A percentile compares a stretch with the other conserved stretches of the same genome.
These are phyloP conservation scores for Trifolium pratense DNA, from an alignment of 306 rosid genomes.

Conservation along the genomic window DNA sequence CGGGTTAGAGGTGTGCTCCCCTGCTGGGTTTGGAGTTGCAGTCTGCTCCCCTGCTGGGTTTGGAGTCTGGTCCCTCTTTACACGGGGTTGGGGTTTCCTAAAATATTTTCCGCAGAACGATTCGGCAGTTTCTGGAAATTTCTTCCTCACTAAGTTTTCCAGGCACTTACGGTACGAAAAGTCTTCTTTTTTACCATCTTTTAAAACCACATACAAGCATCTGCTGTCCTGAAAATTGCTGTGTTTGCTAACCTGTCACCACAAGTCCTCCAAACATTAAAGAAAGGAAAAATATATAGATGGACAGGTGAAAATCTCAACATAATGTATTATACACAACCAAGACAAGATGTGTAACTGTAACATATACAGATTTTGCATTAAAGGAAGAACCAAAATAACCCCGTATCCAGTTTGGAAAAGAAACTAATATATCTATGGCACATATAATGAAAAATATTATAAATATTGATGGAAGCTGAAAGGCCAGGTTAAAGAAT, in stretches of 20 bases:
- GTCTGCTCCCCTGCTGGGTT: constrained; percentile 14
- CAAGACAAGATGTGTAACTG: neutral
- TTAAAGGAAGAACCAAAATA: constrained; percentile 6
- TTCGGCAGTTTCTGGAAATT: constrained; percentile 73
- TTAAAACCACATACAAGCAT: constrained; percentile 71
- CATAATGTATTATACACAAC: neutral
- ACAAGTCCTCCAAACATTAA: constrained; percentile 22
- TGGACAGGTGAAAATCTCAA: neutral
- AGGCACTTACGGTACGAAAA: constrained; percentile 83
- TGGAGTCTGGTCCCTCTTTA: constrained; percentile 41
- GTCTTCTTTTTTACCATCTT: constrained; percentile 75
- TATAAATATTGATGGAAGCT: neutral
- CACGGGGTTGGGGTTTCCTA: constrained; percentile 50
- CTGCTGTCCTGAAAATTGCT: constrained; percentile 73
- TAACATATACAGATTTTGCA: neutral
- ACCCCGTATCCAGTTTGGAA: neutral
- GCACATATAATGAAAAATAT: neutral
- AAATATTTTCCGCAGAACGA: constrained; percentile 68
- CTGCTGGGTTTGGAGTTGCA: neutral
- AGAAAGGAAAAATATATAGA: constrained; percentile 8
- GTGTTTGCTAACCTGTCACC: constrained; percentile 72
- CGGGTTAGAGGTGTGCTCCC: neutral
- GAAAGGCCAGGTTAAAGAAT: constrained; percentile 22
- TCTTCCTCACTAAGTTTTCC: constrained; percentile 57
- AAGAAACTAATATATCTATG: constrained; percentile 1